phyloP scores from a whole-genome alignment of 306 rosid species.

The Mimosa pudica region DNA sequence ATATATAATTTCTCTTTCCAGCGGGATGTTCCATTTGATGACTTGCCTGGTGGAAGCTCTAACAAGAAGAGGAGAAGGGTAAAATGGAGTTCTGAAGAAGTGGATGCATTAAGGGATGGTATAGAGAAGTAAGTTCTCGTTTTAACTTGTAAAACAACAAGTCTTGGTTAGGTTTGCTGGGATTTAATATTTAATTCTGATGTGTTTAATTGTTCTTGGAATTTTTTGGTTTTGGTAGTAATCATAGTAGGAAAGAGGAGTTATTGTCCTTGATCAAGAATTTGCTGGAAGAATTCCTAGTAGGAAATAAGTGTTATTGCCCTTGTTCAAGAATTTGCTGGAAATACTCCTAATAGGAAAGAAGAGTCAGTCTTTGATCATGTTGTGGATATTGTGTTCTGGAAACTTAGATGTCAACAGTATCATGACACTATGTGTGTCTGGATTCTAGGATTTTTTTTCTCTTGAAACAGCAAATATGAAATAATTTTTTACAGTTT shows the following conservation, averaged over 20 bases:
- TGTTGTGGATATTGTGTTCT: not conserved
- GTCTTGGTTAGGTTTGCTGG: not conserved
- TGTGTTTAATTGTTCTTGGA: constrained; percentile 15
- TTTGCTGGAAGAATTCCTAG: too few species aligned
- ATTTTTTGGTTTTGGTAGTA: not conserved
- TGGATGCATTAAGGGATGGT: constrained; percentile 66
- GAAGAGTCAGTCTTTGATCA: not conserved
- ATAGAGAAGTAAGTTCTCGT: constrained; percentile 58
- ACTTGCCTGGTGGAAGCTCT: constrained; percentile 34
- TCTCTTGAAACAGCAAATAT: not conserved
- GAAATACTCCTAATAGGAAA: too few species aligned
- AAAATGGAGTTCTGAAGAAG: constrained; percentile 76
- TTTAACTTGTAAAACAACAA: constrained; percentile 26
- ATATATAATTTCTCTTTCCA: constrained; percentile 39
- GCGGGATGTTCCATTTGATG: constrained; percentile 78
- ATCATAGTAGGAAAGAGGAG: not conserved
- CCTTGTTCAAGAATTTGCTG: too few species aligned
- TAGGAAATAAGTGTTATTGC: too few species aligned
- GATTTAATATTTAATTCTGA: not conserved
- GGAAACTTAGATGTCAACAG: not conserved
- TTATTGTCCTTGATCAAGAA: too few species aligned
- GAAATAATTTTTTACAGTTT: constrained; percentile 21
- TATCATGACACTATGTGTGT: not conserved
- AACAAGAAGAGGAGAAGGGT: constrained; percentile 52
- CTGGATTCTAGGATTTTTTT: not conserved